Conservation (phyloP, 1,284 basidiomycete species). For the Peniophora sp. region DNA sequence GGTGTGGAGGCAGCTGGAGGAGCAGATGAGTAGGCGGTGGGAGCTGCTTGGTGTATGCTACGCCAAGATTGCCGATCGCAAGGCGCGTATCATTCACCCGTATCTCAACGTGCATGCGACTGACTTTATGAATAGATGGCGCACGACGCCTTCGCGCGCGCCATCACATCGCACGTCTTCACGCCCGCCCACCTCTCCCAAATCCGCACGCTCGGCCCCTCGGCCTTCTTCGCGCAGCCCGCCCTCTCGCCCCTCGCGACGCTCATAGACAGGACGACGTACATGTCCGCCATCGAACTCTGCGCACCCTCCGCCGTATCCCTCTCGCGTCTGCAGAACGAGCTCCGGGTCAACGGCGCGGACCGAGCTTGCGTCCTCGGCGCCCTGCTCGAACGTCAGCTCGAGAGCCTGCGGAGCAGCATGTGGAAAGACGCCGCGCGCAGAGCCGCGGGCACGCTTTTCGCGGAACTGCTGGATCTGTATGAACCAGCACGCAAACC, state of each 20-base stretch:
- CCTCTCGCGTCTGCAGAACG: conserved; percentile 21
- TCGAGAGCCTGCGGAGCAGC: conserved; percentile 41
- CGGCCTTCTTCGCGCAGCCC: conserved; percentile 30
- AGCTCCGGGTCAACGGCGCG: not conserved
- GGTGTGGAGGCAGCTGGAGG: conserved; percentile 50
- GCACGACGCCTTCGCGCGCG: conserved; percentile 46
- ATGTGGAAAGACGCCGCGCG: conserved; percentile 48
- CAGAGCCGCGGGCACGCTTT: conserved; percentile 28
- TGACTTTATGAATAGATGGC: conserved; percentile 36
- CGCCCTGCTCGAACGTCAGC: conserved; percentile 53
- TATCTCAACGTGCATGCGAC: not conserved
- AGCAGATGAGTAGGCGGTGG: conserved; percentile 62
- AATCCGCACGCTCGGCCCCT: conserved; percentile 20
- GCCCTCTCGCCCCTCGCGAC: conserved; percentile 44
- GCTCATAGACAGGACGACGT: conserved; percentile 59
- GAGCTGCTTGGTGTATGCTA: conserved; percentile 75
- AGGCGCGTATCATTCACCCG: conserved; percentile 31
- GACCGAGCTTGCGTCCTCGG: conserved; percentile 30
- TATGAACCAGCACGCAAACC: conserved; percentile 44
- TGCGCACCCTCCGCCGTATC: conserved; percentile 40
- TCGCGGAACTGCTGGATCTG: conserved; percentile 39
- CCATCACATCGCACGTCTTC: conserved; percentile 49
- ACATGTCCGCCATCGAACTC: conserved; percentile 57
- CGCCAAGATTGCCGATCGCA: conserved; percentile 63
- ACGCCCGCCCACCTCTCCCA: conserved; percentile 26